Evolutionary conservation across 129 eudicot genomes (phyloP), one percentile per base, ranked within the genome.

Genomic region (Glebionis coronaria): DNA sequence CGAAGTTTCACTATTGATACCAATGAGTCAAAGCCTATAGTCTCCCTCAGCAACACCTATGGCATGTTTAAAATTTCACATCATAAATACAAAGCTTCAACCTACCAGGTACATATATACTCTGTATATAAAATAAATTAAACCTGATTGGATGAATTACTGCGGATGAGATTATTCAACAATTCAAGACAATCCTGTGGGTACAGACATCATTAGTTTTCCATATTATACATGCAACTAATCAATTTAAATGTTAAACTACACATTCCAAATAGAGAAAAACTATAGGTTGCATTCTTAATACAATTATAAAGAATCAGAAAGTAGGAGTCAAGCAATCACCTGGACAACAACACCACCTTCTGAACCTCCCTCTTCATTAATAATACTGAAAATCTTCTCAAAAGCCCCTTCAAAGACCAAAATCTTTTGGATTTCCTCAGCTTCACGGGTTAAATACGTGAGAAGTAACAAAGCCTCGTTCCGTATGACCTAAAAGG

Each of bases 291-390:
- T 18, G 8, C 12, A 16, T 54, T 2, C 38, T 15, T 44, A 21
- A 18, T 44, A 27, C 46, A 66, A 31, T 66, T 8, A 21, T 19
- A n/a, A 59, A 25, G 3, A 1, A 19, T 52, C 35, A 52, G 35
- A 18, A 72, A 16, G 2, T 16, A 21, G 7, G 12, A 58, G 59
- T 28, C 68, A 42, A 56, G 12, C 12, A 51, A 63, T 68, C 53
- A 85, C 97, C 96, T 91, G 97, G 64, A 91, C 96, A 75, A 91
- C 96, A 50, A 91, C 94, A 7, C 97, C 97, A 20, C 97, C 97
- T 46, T 91, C 96, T 68, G 97, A 88, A 47, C 96, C 97, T 46
- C 97, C 97, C 80, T 91, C 97, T 72, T 88, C 97, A 64, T 72
- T 88, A 19, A 91, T 85, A 60, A 91, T 83, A 76, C 93, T 83